Conservation (phyloP, 306 rosid genomes). For the Dalbergia oliveri region DNA sequence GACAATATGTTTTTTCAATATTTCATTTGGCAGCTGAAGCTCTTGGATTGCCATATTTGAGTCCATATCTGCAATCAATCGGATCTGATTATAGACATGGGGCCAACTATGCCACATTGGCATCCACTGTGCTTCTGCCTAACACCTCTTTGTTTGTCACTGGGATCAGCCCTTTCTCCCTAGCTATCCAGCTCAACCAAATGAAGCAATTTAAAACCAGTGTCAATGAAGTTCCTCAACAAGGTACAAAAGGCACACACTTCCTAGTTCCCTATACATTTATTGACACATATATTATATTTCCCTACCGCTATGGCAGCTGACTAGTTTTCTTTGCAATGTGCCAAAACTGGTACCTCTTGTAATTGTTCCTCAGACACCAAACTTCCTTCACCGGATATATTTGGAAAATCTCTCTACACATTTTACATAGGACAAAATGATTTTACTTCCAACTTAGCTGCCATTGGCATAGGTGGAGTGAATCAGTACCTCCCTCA, state of each 20-base stretch:
- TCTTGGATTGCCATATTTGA: conserved; percentile 76
- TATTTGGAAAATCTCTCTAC: conserved; percentile 80
- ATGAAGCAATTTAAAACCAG: conserved; percentile 45
- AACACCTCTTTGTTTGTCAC: conserved; percentile 56
- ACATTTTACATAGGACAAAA: conserved; percentile 83
- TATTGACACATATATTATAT: neutral
- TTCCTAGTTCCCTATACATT: neutral
- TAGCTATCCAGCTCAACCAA: conserved; percentile 93
- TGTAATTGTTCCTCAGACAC: conserved; percentile 50
- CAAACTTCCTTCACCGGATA: conserved; percentile 66
- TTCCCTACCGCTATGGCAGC: neutral
- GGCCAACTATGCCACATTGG: conserved; percentile 81
- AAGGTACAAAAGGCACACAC: conserved; percentile 52
- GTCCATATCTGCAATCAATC: conserved; percentile 83
- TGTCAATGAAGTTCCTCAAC: conserved; percentile 42
- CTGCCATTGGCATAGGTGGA: conserved; percentile 65
- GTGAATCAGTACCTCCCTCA: conserved; percentile 75
- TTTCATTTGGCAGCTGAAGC: conserved; percentile 71
- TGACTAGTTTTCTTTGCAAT: conserved; percentile 6
- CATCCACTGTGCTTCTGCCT: conserved; percentile 89
- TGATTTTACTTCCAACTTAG: conserved; percentile 78
- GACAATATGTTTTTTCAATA: neutral
- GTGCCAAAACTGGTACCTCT: neutral
- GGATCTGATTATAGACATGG: conserved; percentile 79
- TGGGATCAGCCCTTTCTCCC: conserved; percentile 81